These are phyloP conservation scores for Xylariaceae sp. DNA, from an alignment of 2,329 filamentous ascomycete genomes.

Conservation along the genomic window DNA sequence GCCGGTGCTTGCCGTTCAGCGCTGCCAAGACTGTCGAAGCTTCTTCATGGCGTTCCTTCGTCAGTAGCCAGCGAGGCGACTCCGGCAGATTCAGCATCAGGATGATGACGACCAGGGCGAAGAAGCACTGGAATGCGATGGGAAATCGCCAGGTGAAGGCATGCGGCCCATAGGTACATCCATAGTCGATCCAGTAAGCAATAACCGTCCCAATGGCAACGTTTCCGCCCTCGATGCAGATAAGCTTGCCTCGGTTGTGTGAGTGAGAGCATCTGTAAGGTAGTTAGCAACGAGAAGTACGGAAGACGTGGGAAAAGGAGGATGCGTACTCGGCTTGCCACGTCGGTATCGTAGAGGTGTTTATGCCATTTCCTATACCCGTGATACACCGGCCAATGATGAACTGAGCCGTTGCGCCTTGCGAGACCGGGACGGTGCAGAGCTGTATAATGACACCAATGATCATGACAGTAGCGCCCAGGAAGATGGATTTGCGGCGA, in stretches of 20 bases:
- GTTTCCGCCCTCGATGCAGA: conserved; percentile 45
- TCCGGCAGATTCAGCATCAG: conserved; percentile 41
- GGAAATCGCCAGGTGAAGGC: conserved; percentile 31
- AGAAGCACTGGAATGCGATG: conserved; percentile 32
- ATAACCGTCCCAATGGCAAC: conserved; percentile 36
- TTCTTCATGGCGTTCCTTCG: conserved; percentile 39
- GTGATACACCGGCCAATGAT: conserved; percentile 42
- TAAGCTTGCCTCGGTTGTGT: conserved; percentile 51
- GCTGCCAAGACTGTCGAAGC: conserved; percentile 44
- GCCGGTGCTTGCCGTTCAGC: conserved; percentile 44
- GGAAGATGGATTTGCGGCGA: conserved; percentile 45
- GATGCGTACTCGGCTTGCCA: conserved; percentile 32
- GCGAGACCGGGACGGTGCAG: conserved; percentile 35
- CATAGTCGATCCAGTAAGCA: conserved; percentile 36
- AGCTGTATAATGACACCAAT: conserved; percentile 49
- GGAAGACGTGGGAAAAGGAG: no score
- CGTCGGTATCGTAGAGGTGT: conserved; percentile 37
- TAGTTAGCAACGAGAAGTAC: conserved; percentile 13
- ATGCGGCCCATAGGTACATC: conserved; percentile 25
- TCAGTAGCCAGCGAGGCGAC: conserved; percentile 42
- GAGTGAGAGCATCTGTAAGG: conserved; percentile 29
- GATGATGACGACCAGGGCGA: conserved; percentile 35
- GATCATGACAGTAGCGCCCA: conserved; percentile 45
- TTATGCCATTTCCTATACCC: conserved; percentile 44
- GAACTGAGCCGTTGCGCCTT: conserved; percentile 39